Conservation (phyloP, 352 stramenopile species). For the Globisporangium carolinianum region DNA sequence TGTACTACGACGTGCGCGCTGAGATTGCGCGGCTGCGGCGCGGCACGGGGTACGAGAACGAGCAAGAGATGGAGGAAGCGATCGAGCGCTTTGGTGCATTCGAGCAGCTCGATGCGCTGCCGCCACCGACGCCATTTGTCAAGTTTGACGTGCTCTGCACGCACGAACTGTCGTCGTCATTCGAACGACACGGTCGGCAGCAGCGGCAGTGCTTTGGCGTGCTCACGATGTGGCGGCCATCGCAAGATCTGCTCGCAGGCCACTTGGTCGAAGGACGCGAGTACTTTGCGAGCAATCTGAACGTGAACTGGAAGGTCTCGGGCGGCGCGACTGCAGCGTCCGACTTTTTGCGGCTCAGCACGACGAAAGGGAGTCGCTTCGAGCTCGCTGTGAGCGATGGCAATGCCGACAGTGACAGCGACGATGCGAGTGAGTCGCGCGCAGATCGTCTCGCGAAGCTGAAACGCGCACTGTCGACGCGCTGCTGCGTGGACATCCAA, state of each 20-base stretch:
- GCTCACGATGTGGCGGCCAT: conserved; percentile 60
- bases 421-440: conserved; percentile 13
- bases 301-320: conserved; percentile 59
- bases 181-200: conserved; percentile 1
- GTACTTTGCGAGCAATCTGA: conserved; percentile 56
- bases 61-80: conserved; percentile 4
- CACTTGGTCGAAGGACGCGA: conserved; percentile 39
- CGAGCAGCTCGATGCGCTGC: conserved; percentile 17
- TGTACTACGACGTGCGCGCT: conserved; percentile 40
- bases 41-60: conserved; percentile 8
- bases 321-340: conserved; percentile 16
- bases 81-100: conserved; percentile 8
- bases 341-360: conserved; percentile 45
- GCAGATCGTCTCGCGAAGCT: conserved; percentile 3
- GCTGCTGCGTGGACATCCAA: conserved; percentile 5
- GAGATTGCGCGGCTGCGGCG: conserved; percentile 17
- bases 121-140: conserved; percentile 49
- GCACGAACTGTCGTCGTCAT: conserved; percentile 17
- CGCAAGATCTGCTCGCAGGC: conserved; percentile 39
- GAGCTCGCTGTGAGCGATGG: not conserved
- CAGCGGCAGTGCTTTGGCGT: conserved; percentile 21
- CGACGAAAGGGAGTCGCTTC: conserved; percentile 46
- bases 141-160: conserved; percentile 63
- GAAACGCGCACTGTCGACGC: not conserved
- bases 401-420: conserved; percentile 7